Base-by-base conservation (phyloP, 345 rosid genomes). In the Murraya paniculata region DNA sequence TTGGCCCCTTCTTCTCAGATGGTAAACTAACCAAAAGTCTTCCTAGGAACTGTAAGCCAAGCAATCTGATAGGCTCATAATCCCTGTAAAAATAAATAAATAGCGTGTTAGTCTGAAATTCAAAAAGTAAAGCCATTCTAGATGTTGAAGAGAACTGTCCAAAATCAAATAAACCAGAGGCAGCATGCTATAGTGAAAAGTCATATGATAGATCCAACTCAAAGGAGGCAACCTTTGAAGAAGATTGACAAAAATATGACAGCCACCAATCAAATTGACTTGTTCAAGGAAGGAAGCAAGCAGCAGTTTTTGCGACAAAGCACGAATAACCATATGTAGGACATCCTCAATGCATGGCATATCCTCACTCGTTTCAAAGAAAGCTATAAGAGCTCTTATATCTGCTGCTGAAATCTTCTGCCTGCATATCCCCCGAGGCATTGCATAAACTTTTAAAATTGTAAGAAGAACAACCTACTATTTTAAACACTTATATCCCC, bases 1-100 rank as follows among this genome's bases (percentile, higher is more conserved):
- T 89, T 39, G 92, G 81, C 35, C 93, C 95, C 81, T 90, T 95
- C 88, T 90, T 95, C 91, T 92, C 99, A 31, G 87, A 88, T 81
- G 97, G 99, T 56, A 89, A 70, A 72, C 94, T 97, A 87, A 91
- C 92, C 82, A 95, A 85, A 69, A 93, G 97, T 86, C 88, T 90
- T 86, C 99, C 99, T 35, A 95, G 81, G 82, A 95, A 92, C 84
- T 95, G 98, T 90, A 95, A 88, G 85, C 99, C 78, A n/a, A 95
- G 97, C 83, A 93, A 90, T 83, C 99, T 89, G 81, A 92, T 84
- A 71, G 98, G 94, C 83, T 95, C 99, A 75, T 85, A 83, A 73
- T 95, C 97, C 93, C 99, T 95, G 86, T 41, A 48, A 70, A 80
- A 77, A 64, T 31, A 53, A 33, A 28, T 16, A 64, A 33, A 31